A percentile compares a stretch with the other conserved stretches of the same genome.
phyloP scores from a whole-genome alignment of 164 flowering plant genomes.

The Chloranthus sessilifolius region DNA sequence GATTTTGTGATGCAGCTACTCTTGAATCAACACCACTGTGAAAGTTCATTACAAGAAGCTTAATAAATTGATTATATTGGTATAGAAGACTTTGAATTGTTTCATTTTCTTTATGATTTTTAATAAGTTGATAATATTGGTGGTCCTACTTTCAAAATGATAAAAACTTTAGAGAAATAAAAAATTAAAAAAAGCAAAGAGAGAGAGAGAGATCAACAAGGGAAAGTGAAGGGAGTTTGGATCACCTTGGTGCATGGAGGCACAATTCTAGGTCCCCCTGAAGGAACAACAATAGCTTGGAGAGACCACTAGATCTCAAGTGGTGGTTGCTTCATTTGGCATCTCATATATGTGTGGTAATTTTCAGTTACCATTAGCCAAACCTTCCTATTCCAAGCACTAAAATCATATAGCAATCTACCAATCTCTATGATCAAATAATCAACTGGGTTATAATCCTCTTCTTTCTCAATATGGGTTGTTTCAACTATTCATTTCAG shows the following conservation, averaged over 20 bases:
- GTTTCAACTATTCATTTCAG: constrained; percentile 64
- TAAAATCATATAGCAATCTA: constrained; percentile 40
- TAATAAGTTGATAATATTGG: too few species aligned
- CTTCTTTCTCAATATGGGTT: constrained; percentile 7
- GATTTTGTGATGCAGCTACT: too few species aligned
- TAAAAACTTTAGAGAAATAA: too few species aligned
- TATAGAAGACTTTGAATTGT: too few species aligned
- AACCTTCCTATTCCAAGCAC: constrained; percentile 29
- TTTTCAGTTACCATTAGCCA: constrained; percentile 73
- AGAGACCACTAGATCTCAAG: constrained; percentile 74
- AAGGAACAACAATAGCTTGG: constrained; percentile 76
- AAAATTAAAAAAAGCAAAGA: too few species aligned
- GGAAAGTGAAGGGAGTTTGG: not conserved
- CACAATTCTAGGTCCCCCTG: constrained; percentile 70
- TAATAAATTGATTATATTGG: too few species aligned
- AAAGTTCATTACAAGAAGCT: too few species aligned
- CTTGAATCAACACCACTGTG: too few species aligned
- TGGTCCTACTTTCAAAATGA: too few species aligned
- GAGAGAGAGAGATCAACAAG: too few species aligned
- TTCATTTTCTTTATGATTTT: too few species aligned
- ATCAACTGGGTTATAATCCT: constrained; percentile 47
- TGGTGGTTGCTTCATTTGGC: constrained; percentile 69
- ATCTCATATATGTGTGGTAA: constrained; percentile 67
- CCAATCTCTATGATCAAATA: constrained; percentile 58
- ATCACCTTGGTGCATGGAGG: constrained; percentile 72